A percentile compares a stretch with the other conserved stretches of the same genome.
These are phyloP conservation scores for Combretum micranthum DNA, from an alignment of 345 rosid species.

Conservation along the genomic window DNA sequence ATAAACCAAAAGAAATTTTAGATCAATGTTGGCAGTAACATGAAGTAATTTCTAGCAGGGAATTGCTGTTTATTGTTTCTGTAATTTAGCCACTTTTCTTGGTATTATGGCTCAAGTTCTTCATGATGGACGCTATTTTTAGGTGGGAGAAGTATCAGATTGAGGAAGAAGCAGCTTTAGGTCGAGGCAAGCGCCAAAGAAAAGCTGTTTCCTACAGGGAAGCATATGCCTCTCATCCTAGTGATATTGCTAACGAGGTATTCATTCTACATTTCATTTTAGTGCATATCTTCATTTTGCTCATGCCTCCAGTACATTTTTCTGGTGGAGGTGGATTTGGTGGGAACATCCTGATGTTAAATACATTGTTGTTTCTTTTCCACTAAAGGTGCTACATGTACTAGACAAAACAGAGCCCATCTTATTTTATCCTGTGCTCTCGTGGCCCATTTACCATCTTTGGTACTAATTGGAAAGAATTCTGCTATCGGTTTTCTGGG, in stretches of 20 bases:
- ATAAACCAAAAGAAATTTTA: not conserved
- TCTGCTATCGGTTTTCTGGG: no score
- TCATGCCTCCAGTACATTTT: no score
- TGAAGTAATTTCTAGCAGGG: not conserved
- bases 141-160: conserved; percentile 98
- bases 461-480: no score
- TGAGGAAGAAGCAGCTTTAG: conserved; percentile 98
- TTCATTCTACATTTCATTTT: conserved; percentile 8
- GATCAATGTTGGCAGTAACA: not conserved
- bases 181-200: conserved; percentile 97
- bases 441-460: no score
- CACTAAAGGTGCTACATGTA: no score
- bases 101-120: not conserved
- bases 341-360: no score
- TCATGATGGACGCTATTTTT: conserved; percentile 20
- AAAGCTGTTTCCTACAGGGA: conserved; percentile 97
- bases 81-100: no score
- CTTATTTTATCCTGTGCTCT: no score
- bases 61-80: no score
- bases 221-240: conserved; percentile 69
- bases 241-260: conserved; percentile 71
- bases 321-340: no score
- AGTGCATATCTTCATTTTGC: not conserved
- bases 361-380: no score
- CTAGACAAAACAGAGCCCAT: no score